phyloP scores from a whole-genome alignment of 768 basidiomycete genomes.

The Rossbeevera mucosa region DNA sequence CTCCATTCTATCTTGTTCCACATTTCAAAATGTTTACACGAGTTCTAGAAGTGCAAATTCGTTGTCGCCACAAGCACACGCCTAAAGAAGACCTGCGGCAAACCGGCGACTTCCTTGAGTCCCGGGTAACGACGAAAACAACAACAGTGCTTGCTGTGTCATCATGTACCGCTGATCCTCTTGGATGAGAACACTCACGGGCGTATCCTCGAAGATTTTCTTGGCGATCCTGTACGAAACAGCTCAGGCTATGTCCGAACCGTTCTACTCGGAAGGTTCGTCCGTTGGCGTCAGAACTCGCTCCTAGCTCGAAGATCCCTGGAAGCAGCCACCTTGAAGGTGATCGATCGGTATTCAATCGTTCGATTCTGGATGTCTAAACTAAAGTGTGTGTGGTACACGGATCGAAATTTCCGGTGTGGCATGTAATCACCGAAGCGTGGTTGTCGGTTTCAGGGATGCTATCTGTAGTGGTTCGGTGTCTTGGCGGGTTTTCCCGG shows the following conservation, averaged over 20 bases:
- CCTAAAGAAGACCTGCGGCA: neutral
- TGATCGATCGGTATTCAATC: neutral
- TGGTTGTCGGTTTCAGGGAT: neutral
- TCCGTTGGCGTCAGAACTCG: neutral
- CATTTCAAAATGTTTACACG: neutral
- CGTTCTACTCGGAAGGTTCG: neutral
- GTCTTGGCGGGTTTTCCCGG: neutral
- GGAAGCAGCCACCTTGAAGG: neutral
- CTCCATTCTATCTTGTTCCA: neutral
- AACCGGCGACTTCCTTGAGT: neutral
- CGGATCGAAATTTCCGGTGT: neutral
- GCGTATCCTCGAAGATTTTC: conserved; percentile 50
- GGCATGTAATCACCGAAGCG: conserved; percentile 17
- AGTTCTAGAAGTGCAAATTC: conserved; percentile 21
- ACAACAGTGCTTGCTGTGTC: conserved; percentile 2
- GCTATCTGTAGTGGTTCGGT: neutral
- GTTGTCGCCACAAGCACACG: neutral
- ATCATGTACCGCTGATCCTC: neutral
- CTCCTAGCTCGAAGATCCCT: conserved; percentile 4
- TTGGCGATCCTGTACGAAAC: conserved; percentile 43
- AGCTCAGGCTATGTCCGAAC: conserved; percentile 38
- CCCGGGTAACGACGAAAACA: neutral
- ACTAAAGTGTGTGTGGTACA: neutral
- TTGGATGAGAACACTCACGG: conserved; percentile 43
- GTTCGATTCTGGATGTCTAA: neutral